Percentiles rank a stretch among this genome's conserved stretches.
phyloP scores from a whole-genome alignment of 1,139 yeast species.

The Candida tunisiensis region DNA sequence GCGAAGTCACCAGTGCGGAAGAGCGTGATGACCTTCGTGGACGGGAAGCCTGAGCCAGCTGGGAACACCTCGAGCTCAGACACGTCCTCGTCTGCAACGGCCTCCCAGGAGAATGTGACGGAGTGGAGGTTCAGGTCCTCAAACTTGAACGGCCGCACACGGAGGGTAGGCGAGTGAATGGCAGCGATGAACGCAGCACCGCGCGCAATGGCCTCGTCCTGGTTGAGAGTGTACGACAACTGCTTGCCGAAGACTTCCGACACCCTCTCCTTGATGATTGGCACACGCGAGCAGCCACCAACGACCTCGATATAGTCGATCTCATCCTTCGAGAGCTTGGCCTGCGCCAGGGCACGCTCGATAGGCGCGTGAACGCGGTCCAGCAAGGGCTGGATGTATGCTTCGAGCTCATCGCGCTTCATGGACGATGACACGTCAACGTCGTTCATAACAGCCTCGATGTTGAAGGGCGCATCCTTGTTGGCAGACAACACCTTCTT shows the following conservation, averaged over 20 bases:
- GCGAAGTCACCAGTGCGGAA: constrained; percentile 85
- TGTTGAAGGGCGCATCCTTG: constrained; percentile 84
- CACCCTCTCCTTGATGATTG: constrained; percentile 71
- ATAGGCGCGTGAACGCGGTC: constrained; percentile 63
- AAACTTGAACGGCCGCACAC: constrained; percentile 97
- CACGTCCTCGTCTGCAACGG: constrained; percentile 78
- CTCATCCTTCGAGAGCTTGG: constrained; percentile 55
- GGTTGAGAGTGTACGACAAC: constrained; percentile 90
- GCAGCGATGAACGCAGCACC: constrained; percentile 99
- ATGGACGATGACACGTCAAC: constrained; percentile 85
- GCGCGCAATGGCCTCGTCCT: constrained; percentile 97
- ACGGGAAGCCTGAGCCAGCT: constrained; percentile 81
- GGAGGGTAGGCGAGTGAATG: constrained; percentile 94
- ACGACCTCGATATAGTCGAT: constrained; percentile 85
- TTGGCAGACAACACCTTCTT: constrained; percentile 96
- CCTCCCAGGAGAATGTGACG: constrained; percentile 91
- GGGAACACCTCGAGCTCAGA: constrained; percentile 96
- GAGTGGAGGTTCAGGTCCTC: constrained; percentile 89
- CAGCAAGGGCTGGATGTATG: constrained; percentile 67
- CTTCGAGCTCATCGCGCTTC: constrained; percentile 88
- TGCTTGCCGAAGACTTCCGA: constrained; percentile 71
- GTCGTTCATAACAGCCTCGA: constrained; percentile 95
- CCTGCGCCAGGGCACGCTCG: constrained; percentile 65
- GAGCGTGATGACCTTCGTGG: constrained; percentile 87
- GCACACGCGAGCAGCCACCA: constrained; percentile 99